phyloP scores from a whole-genome alignment of 164 flowering plant genomes.

The Hamamelis virginiana region DNA sequence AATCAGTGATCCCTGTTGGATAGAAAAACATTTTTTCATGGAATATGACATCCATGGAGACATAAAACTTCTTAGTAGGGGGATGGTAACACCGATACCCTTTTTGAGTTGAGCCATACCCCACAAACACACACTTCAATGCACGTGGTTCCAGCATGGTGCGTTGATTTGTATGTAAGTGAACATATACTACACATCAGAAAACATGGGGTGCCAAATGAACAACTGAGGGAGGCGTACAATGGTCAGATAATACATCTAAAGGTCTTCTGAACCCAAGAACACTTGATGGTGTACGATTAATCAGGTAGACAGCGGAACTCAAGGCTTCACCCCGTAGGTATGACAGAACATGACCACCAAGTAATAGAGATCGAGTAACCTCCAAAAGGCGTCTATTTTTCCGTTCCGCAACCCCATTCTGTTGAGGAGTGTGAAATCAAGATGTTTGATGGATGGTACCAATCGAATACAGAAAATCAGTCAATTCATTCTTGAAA shows the following conservation, averaged over 20 bases:
- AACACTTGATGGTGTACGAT: neutral
- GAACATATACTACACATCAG: constrained; percentile 7
- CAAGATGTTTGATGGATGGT: constrained; percentile 7
- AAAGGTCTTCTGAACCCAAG: constrained; percentile 6
- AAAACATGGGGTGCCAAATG: neutral
- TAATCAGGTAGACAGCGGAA: constrained; percentile 2
- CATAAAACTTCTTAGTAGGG: constrained; percentile 3
- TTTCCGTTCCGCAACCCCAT: constrained; percentile 4
- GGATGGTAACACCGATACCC: constrained; percentile 10
- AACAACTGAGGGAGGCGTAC: neutral
- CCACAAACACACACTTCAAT: constrained; percentile 5
- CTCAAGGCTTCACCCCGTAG: constrained; percentile 3
- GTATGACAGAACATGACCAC: neutral
- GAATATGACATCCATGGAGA: constrained; percentile 9
- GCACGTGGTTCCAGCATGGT: constrained; percentile 7
- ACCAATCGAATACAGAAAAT: constrained; percentile 4
- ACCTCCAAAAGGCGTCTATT: constrained; percentile 8
- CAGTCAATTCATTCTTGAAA: constrained; percentile 5
- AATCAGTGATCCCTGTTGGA: no score
- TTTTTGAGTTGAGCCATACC: constrained; percentile 9
- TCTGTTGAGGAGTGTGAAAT: constrained; percentile 8
- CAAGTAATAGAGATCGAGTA: constrained; percentile 13
- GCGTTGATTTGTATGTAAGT: constrained; percentile 5
- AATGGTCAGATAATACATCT: constrained; percentile 6
- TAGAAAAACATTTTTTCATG: no score